phyloP scores from a whole-genome alignment of 768 basidiomycete species.

The Phaffia tasmanica region DNA sequence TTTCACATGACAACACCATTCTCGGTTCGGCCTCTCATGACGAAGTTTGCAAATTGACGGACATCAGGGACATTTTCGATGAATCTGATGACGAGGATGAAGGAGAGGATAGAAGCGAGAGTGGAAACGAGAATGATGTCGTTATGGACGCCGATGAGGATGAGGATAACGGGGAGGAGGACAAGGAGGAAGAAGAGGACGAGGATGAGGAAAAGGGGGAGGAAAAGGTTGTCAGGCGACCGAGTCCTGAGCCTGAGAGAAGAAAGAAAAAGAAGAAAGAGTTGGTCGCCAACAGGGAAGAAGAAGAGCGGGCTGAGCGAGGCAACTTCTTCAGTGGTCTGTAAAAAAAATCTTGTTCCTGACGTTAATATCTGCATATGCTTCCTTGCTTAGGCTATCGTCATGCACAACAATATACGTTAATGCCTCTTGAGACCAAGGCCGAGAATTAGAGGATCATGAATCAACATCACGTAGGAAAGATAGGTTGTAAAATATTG shows the following conservation, averaged over 20 bases:
- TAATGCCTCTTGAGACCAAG: neutral
- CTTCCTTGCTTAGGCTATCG: no score
- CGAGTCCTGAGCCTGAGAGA: constrained; percentile 30
- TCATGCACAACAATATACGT: no score
- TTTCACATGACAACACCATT: constrained; percentile 35
- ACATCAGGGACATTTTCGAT: constrained; percentile 65
- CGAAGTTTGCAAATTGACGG: constrained; percentile 69
- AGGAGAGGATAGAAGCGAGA: constrained; percentile 31
- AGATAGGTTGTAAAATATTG: neutral
- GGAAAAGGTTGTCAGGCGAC: constrained; percentile 23
- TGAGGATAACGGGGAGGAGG: constrained; percentile 31
- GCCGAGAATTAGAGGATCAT: neutral
- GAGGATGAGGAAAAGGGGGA: constrained; percentile 23
- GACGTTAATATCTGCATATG: neutral
- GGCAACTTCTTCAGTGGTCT: constrained; percentile 25
- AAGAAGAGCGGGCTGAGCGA: constrained; percentile 31
- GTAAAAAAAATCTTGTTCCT: neutral
- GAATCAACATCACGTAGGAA: no score
- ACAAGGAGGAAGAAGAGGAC: constrained; percentile 28
- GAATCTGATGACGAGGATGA: constrained; percentile 43
- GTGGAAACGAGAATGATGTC: constrained; percentile 18
- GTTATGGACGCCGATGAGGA: constrained; percentile 31
- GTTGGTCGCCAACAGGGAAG: constrained; percentile 42
- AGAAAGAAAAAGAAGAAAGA: constrained; percentile 50
- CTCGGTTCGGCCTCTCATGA: constrained; percentile 90